Conservation (phyloP, 208 protist genomes). For the Acanthamoeba castellanii region DNA sequence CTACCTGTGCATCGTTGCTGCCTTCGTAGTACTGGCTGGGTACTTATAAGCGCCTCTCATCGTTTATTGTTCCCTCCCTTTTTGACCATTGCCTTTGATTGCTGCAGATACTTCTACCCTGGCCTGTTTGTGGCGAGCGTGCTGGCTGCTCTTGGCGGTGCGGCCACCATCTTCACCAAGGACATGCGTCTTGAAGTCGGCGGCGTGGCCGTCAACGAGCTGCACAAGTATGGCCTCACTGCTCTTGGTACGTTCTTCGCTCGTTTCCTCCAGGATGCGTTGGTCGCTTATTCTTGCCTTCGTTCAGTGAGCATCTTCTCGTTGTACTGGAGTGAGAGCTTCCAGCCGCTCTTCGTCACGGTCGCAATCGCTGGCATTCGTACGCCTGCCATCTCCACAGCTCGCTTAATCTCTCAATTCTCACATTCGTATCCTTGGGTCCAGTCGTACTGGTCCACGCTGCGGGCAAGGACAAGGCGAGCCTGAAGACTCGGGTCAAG, state of each 20-base stretch:
- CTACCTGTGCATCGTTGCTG: conserved; percentile 6
- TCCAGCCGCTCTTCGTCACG: conserved; percentile 54
- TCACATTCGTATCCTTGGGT: neutral
- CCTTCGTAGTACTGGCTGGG: conserved; percentile 20
- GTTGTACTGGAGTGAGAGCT: conserved; percentile 71
- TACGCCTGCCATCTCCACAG: neutral
- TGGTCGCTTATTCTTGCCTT: neutral
- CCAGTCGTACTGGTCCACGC: conserved; percentile 51
- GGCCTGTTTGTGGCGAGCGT: conserved; percentile 50
- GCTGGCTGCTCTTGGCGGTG: neutral
- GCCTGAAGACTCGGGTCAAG: conserved; percentile 14
- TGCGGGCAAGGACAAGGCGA: conserved; percentile 45
- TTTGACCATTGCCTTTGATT: too few species aligned
- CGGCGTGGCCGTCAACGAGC: conserved; percentile 35
- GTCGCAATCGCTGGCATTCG: conserved; percentile 46
- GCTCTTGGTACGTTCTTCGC: conserved; percentile 16
- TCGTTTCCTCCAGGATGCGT: neutral
- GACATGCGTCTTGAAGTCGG: conserved; percentile 47
- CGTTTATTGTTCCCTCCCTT: neutral
- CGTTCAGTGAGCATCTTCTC: conserved; percentile 6
- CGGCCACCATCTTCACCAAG: conserved; percentile 54
- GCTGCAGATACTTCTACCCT: conserved; percentile 58
- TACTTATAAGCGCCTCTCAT: neutral
- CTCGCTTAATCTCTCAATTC: neutral
- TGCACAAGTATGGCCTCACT: conserved; percentile 42